Evolutionary conservation across 2,329 filamentous ascomycete species (phyloP), one percentile per base, ranked within the genome.

Genomic region (Aureobasidium sp.): DNA sequence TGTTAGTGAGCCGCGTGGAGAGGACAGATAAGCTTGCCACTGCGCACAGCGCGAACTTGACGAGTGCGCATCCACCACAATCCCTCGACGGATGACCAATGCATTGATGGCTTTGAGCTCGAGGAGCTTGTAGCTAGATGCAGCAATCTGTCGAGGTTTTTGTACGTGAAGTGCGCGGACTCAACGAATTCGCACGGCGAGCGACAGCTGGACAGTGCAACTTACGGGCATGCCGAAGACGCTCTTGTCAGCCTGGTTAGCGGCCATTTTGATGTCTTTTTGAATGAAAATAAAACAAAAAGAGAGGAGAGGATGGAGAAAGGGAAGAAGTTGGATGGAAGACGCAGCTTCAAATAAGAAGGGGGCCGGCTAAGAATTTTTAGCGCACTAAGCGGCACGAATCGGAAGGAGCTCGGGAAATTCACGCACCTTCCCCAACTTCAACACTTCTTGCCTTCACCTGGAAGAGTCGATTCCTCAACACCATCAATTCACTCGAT

Each of bases 211-310:
- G 17, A 31, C 34, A n/a, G 31, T 62, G 61, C 27, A 64, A 62
- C 68, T 68, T 73, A 78, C 76, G 64, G 75, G 75, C 75, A 78
- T 77, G 67, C 81, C 83, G 73, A 84, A 72, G 70, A 82, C 73
- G 72, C 77, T 76, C 79, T 83, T 83, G 29, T 82, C 78, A 65
- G 67, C 69, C 73, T 83, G 80, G 68, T 70, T 72, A 70, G 78
- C 77, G 66, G 70, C 64, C 71, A 74, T 73, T 67, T 63, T 70
- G 71, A 67, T 65, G 66, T 39, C 41, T 64, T 79, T 72, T 69
- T 62, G 62, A 58, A 66, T 64, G 62, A 63, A 48, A 65, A 51
- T 61, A 61, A 60, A 64, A 39, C 58, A 61, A 69, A 67, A 67
- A 68, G 71, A 76, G 68, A 65, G 62, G 55, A 68, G 62, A 64